Conservation (phyloP, 225 moss, liverwort and hornwort genomes). For the Physcomitrellopsis africana region DNA sequence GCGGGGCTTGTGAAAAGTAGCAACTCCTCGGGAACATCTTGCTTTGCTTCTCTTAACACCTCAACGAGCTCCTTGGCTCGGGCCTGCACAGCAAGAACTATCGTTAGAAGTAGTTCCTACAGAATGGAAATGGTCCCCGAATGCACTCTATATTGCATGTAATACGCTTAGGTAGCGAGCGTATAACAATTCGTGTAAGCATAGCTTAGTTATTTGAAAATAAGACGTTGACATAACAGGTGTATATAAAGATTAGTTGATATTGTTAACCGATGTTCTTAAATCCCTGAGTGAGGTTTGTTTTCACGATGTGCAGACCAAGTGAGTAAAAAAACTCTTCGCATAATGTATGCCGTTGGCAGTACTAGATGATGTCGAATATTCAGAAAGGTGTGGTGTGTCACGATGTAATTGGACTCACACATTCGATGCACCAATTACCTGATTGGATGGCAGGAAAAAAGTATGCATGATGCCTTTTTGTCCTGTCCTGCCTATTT, state of each 20-base stretch:
- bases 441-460: slow-evolving; percentile 68
- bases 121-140: neutral
- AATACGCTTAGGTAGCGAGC: neutral
- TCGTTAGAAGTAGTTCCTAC: neutral
- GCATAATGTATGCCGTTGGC: neutral
- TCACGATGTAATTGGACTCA: neutral
- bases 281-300: too few relatives aligned
- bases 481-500: slow-evolving; percentile 65
- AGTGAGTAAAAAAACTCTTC: neutral
- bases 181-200: neutral
- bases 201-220: neutral
- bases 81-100: neutral
- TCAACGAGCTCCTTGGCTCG: slow-evolving; percentile 36
- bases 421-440: slow-evolving; percentile 16
- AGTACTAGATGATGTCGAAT: neutral
- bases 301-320: too few relatives aligned
- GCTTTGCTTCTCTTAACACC: slow-evolving; percentile 35
- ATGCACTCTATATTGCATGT: neutral
- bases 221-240: neutral
- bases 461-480: slow-evolving; percentile 75
- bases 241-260: neutral
- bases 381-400: neutral
- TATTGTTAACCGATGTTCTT: neutral
- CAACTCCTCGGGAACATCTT: slow-evolving; percentile 30
- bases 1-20: slow-evolving; percentile 24